Percentiles rank a stretch among this genome's conserved stretches.
Evolutionary conservation across 495 filamentous ascomycete species (phyloP).

Genomic region (Beverwykella pulmonaria): DNA sequence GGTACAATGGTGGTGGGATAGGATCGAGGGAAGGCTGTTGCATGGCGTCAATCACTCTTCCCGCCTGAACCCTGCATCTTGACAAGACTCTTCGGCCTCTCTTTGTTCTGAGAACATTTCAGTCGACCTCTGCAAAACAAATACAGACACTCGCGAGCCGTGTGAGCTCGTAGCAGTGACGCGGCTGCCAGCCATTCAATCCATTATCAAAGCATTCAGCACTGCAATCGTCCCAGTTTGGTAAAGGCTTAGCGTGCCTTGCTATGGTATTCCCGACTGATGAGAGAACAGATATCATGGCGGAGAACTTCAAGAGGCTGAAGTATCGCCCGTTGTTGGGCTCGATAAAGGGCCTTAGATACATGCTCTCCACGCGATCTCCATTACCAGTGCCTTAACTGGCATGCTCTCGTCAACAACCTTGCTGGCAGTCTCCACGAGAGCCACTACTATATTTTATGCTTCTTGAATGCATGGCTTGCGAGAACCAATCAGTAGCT

Average conservation of each 20-base stretch:
- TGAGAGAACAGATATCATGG: background rate
- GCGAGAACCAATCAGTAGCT: conserved; percentile 23
- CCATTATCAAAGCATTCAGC: conserved; percentile 5
- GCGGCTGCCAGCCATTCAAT: conserved; percentile 5
- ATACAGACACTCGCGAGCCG: conserved; percentile 1
- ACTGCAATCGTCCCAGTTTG: conserved; percentile 9
- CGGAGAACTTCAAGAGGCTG: background rate
- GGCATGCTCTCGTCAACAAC: conserved; percentile 2
- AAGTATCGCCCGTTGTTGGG: background rate
- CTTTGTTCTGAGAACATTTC: conserved; percentile 14
- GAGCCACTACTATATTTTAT: conserved; percentile 8
- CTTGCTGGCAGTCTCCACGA: conserved; percentile 10
- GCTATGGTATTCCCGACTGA: background rate
- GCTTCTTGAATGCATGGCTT: conserved; percentile 17
- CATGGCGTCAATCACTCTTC: conserved; percentile 33
- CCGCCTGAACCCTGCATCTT: conserved; percentile 33
- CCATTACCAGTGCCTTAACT: background rate
- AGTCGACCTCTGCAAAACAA: conserved; percentile 12
- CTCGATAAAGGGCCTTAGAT: background rate
- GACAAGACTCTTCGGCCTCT: conserved; percentile 10
- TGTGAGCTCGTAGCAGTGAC: conserved; percentile 14
- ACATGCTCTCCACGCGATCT: conserved; percentile 13
- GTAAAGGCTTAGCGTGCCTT: background rate
- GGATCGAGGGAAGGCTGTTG: conserved; percentile 35
- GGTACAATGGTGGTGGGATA: conserved; percentile 26